Evolutionary conservation across 139 green algal genomes (phyloP).

Genomic region (Closterium sp.): DNA sequence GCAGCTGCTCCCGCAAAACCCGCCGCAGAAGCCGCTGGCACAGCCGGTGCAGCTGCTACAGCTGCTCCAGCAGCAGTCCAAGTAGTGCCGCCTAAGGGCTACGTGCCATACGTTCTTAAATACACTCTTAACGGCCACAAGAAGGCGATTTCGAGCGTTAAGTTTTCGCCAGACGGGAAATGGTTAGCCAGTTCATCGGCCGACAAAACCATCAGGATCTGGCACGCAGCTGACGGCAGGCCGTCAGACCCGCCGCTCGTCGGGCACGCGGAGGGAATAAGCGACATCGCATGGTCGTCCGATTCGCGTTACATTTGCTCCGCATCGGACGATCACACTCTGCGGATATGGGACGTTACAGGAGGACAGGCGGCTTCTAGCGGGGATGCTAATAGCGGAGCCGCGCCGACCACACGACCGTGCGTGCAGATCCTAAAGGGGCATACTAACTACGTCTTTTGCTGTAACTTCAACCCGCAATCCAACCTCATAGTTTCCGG

Average conservation of each 20-base stretch:
- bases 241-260: background rate
- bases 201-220: conserved; percentile 72
- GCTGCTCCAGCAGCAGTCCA: background rate
- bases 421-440: conserved; percentile 54
- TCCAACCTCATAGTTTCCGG: conserved; percentile 78
- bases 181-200: conserved; percentile 60
- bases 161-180: conserved; percentile 60
- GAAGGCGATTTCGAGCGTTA: conserved; percentile 57
- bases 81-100: background rate
- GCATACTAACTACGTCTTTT: conserved; percentile 88
- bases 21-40: background rate
- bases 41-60: background rate
- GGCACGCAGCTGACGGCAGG: conserved; percentile 59
- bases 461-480: conserved; percentile 73
- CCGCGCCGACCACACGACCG: conserved; percentile 25
- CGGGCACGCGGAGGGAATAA: conserved; percentile 63
- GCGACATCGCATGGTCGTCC: conserved; percentile 77
- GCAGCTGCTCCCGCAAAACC: too few species aligned
- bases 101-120: conserved; percentile 28
- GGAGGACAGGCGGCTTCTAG: too few species aligned
- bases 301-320: conserved; percentile 62
- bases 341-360: conserved; percentile 66
- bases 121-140: conserved; percentile 51
- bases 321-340: conserved; percentile 65
- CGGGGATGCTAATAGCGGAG: too few species aligned